phyloP scores from a whole-genome alignment of 768 basidiomycete species.

The Rhodotorula sphaerocarpa region DNA sequence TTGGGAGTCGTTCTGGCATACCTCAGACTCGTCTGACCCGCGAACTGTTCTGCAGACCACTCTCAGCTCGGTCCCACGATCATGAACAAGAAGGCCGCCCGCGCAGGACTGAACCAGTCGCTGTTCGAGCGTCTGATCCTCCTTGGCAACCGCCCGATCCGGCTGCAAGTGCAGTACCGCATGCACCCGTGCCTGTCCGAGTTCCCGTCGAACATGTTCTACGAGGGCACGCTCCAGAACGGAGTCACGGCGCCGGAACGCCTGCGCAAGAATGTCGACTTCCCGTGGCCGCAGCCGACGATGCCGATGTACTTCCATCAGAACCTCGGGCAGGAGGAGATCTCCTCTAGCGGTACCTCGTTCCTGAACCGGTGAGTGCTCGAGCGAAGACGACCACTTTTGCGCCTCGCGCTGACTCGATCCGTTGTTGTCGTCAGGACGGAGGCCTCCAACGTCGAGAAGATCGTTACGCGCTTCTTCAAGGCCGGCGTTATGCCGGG shows the following conservation, averaged over 20 bases:
- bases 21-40: background rate
- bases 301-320: conserved; percentile 99
- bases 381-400: background rate
- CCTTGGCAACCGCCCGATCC: conserved; percentile 90
- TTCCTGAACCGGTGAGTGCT: conserved; percentile 75
- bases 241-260: conserved; percentile 98
- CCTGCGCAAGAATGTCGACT: conserved; percentile 94
- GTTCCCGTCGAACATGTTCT: conserved; percentile 99
- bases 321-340: conserved; percentile 97
- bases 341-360: conserved; percentile 94
- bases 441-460: conserved; percentile 97
- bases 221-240: conserved; percentile 96
- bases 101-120: conserved; percentile 96
- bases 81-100: conserved; percentile 99
- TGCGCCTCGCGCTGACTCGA: background rate
- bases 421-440: conserved; percentile 53
- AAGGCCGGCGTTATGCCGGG: conserved; percentile 90
- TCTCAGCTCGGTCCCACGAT: conserved; percentile 96
- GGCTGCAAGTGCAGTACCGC: conserved; percentile 97
- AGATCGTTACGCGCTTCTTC: conserved; percentile 99
- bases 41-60: conserved; percentile 34
- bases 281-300: conserved; percentile 94
- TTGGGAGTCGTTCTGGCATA: background rate
- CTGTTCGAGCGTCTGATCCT: conserved; percentile 95
- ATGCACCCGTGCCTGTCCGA: conserved; percentile 99